Conservation (phyloP, 768 basidiomycete species). For the Suillus weaverae region DNA sequence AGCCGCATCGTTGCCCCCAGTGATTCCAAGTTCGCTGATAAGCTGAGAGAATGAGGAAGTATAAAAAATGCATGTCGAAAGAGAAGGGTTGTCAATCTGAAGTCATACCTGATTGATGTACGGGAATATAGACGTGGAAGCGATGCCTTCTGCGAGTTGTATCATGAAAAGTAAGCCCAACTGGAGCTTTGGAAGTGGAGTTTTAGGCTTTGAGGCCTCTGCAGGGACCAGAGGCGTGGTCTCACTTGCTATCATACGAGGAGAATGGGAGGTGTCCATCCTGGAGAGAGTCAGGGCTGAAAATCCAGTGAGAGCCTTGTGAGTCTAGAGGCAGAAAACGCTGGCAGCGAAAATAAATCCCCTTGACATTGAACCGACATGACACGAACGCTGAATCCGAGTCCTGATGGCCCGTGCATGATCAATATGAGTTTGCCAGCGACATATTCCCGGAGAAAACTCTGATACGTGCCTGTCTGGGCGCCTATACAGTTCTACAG, state of each 20-base stretch:
- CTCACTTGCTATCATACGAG: background rate
- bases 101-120: slow-evolving; percentile 48
- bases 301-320: background rate
- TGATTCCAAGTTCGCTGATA: slow-evolving; percentile 59
- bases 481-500: too few relatives aligned
- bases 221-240: background rate
- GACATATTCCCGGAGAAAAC: too few relatives aligned
- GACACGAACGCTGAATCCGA: too few relatives aligned
- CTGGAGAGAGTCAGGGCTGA: background rate
- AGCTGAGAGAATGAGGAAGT: slow-evolving; percentile 39
- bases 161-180: slow-evolving; percentile 43
- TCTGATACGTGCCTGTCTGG: too few relatives aligned
- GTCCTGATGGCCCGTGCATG: too few relatives aligned
- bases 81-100: background rate
- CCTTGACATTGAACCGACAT: too few relatives aligned
- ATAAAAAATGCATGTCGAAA: background rate
- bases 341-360: background rate
- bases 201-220: slow-evolving; percentile 23
- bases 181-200: slow-evolving; percentile 47
- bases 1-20: slow-evolving; percentile 60
- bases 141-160: slow-evolving; percentile 47
- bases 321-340: background rate
- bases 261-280: background rate
- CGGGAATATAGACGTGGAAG: slow-evolving; percentile 46
- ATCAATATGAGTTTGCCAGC: too few relatives aligned